A percentile compares a stretch with the other conserved stretches of the same genome.
Conservation (phyloP, 306 rosid genomes). For the Acacia acuminata region DNA sequence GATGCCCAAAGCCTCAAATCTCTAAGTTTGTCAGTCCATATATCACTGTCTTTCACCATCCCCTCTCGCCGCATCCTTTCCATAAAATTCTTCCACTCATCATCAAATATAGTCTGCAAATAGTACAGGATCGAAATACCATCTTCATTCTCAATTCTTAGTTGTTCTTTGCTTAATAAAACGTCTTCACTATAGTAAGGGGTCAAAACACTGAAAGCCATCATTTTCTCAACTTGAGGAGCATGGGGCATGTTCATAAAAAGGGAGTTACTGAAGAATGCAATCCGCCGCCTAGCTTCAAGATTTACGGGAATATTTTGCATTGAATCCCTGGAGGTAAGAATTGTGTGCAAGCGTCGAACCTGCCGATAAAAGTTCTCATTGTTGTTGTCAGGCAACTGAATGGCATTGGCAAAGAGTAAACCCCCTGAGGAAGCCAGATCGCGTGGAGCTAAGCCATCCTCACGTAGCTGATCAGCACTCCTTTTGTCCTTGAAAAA, state of each 20-base stretch:
- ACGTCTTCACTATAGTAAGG: slow-evolving; percentile 95
- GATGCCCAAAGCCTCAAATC: slow-evolving; percentile 98
- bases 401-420: neutral
- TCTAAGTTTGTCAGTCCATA: slow-evolving; percentile 30
- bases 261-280: neutral
- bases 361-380: neutral
- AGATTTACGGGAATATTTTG: neutral
- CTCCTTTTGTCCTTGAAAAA: neutral
- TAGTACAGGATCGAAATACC: neutral
- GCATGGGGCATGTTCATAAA: slow-evolving; percentile 1
- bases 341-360: neutral
- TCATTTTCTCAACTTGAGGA: slow-evolving; percentile 77
- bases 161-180: slow-evolving; percentile 44
- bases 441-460: neutral
- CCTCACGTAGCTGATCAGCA: neutral
- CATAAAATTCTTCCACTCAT: neutral
- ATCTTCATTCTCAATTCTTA: neutral
- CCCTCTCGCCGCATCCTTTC: slow-evolving; percentile 5
- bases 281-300: slow-evolving; percentile 1
- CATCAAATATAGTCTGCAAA: slow-evolving; percentile 5
- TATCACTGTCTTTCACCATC: neutral
- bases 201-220: slow-evolving; percentile 94
- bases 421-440: neutral
- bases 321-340: neutral
- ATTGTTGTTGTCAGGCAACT: neutral